Evolutionary conservation across 148 eudicot genomes (phyloP).

Genomic region (Cornus suecica): DNA sequence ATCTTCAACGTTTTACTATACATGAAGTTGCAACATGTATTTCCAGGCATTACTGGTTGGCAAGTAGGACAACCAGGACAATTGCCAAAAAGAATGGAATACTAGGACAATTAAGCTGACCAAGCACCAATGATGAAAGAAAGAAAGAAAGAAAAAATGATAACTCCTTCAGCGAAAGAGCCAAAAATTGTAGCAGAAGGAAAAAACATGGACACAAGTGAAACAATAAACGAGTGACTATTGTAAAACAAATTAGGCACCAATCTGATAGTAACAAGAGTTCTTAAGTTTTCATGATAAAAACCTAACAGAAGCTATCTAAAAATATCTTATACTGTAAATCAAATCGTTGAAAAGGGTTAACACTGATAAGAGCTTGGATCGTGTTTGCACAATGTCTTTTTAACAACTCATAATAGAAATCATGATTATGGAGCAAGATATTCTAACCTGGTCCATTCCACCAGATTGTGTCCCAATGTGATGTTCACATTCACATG

Average conservation of each 20-base stretch:
- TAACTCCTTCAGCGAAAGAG: too few relatives aligned
- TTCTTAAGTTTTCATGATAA: neutral
- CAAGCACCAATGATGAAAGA: too few relatives aligned
- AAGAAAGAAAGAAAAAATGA: too few relatives aligned
- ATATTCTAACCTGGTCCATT: slow-evolving; percentile 76
- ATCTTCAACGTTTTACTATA: too few relatives aligned
- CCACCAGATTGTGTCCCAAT: slow-evolving; percentile 99
- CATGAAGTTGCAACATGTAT: too few relatives aligned
- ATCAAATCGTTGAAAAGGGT: neutral
- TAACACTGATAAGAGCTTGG: neutral
- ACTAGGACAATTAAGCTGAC: too few relatives aligned
- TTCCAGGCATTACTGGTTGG: too few relatives aligned
- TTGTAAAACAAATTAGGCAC: neutral
- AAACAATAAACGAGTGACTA: neutral
- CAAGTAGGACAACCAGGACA: too few relatives aligned
- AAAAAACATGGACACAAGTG: neutral
- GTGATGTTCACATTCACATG: slow-evolving; percentile 94
- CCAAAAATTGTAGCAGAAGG: too few relatives aligned
- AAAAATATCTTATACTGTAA: neutral
- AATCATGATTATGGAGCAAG: neutral
- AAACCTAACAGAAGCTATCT: neutral
- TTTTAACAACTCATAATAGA: neutral
- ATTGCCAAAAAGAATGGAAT: too few relatives aligned
- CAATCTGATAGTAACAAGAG: neutral
- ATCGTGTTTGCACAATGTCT: slow-evolving; percentile 10